phyloP scores from a whole-genome alignment of 2,329 filamentous ascomycete genomes.

The Macrophomina phaseolina region DNA sequence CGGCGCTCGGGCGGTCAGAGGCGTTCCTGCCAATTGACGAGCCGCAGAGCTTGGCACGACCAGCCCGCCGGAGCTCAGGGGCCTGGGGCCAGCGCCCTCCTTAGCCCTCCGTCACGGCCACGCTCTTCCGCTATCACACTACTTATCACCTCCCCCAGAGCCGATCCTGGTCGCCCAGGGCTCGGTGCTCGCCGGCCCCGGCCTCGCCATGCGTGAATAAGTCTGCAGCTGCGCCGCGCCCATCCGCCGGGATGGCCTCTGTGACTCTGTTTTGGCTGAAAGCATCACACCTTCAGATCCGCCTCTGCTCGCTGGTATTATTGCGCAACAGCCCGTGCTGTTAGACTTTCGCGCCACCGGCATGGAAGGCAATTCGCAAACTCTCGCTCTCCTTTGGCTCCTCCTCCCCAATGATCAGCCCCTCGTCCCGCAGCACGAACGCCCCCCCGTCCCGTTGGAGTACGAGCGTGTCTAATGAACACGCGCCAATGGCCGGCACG shows the following conservation, averaged over 20 bases:
- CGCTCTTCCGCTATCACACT: slow-evolving; percentile 2
- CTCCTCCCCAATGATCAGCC: slow-evolving; percentile 11
- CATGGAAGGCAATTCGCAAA: not conserved
- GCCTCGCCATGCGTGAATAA: not conserved
- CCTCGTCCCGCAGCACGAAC: slow-evolving; percentile 18
- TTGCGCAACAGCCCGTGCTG: slow-evolving; percentile 9
- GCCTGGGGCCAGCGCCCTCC: not conserved
- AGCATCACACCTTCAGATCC: slow-evolving; percentile 6
- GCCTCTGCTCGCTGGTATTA: not conserved
- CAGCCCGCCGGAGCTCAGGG: not conserved
- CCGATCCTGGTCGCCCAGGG: slow-evolving; percentile 1
- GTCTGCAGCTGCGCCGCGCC: slow-evolving; percentile 9
- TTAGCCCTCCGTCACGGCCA: too few relatives aligned
- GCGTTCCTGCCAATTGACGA: slow-evolving; percentile 11
- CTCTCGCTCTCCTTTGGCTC: not conserved
- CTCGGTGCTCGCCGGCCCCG: slow-evolving; percentile 1
- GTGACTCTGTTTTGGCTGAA: not conserved
- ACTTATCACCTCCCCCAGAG: slow-evolving; percentile 13
- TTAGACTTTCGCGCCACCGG: not conserved
- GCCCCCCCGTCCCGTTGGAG: slow-evolving; percentile 16
- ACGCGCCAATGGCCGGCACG: slow-evolving; percentile 9
- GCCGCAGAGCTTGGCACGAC: not conserved
- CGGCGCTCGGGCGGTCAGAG: not conserved
- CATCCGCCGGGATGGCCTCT: not conserved
- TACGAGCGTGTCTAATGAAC: slow-evolving; percentile 22